phyloP scores from a whole-genome alignment of 2,329 filamentous ascomycete genomes.

The Pseudocercospora fuligena region DNA sequence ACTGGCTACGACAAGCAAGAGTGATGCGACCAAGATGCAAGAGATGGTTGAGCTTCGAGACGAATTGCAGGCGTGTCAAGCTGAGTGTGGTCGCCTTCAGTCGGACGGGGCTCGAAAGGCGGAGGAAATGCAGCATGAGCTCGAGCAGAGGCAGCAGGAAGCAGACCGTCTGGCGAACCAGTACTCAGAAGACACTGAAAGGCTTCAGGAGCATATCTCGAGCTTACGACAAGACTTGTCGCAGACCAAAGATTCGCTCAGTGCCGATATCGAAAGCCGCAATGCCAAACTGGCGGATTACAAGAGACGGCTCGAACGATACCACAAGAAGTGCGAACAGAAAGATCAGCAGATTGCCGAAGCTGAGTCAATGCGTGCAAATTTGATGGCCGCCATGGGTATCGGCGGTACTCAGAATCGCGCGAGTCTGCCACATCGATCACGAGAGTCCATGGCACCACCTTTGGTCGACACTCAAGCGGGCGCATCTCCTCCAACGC shows the following conservation, averaged over 20 bases:
- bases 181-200: constrained; percentile 6
- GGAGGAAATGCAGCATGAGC: constrained; percentile 46
- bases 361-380: constrained; percentile 44
- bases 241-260: constrained; percentile 3
- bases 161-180: background rate
- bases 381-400: constrained; percentile 46
- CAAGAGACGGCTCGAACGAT: constrained; percentile 36
- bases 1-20: constrained; percentile 16
- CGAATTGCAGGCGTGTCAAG: constrained; percentile 24
- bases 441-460: constrained; percentile 21
- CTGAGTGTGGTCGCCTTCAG: constrained; percentile 10
- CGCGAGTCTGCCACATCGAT: constrained; percentile 29
- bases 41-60: constrained; percentile 19
- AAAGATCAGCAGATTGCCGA: constrained; percentile 45
- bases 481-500: constrained; percentile 24
- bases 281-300: constrained; percentile 30
- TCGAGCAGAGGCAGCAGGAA: constrained; percentile 33
- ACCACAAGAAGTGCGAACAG: constrained; percentile 40
- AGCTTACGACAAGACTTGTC: constrained; percentile 10
- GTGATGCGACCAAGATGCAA: constrained; percentile 19
- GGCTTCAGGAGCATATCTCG: constrained; percentile 1
- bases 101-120: constrained; percentile 37
- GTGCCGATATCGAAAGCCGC: constrained; percentile 17
- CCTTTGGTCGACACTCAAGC: constrained; percentile 18
- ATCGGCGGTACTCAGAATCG: constrained; percentile 23